Conservation (phyloP, 768 basidiomycete genomes). For the Pleurotus giganteus region DNA sequence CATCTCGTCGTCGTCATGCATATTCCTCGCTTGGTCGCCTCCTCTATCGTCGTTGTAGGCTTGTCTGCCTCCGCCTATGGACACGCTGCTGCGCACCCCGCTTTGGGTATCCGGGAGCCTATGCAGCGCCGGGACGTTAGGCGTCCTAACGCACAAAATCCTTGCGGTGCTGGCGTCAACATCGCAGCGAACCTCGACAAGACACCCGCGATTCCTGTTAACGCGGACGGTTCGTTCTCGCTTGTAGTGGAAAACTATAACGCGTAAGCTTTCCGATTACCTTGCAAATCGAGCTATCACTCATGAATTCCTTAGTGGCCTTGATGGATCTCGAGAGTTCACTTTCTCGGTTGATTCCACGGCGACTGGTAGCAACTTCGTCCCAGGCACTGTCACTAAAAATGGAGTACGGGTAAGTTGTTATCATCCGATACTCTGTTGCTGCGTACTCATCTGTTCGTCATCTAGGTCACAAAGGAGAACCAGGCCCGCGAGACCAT, state of each 20-base stretch:
- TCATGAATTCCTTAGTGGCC: conserved; percentile 25
- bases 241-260: conserved; percentile 46
- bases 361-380: conserved; percentile 37
- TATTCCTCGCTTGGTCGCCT: conserved; percentile 26
- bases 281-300: not conserved
- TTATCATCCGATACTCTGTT: not conserved
- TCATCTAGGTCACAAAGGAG: conserved; percentile 34
- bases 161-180: conserved; percentile 41
- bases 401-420: conserved; percentile 47
- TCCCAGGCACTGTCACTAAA: conserved; percentile 33
- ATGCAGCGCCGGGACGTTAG: conserved; percentile 32
- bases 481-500: conserved; percentile 37
- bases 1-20: conserved; percentile 16
- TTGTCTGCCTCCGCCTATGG: conserved; percentile 31
- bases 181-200: conserved; percentile 37
- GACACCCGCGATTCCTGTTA: conserved; percentile 33
- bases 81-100: conserved; percentile 42
- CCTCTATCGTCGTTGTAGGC: conserved; percentile 28
- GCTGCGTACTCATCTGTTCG: not conserved
- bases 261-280: conserved; percentile 28
- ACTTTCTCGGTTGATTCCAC: conserved; percentile 43
- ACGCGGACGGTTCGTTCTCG: conserved; percentile 39
- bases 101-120: conserved; percentile 33
- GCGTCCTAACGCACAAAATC: conserved; percentile 26
- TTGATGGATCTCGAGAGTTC: conserved; percentile 48